Conservation (phyloP, 1,284 basidiomycete species). For the Neotropicomus parvogracilis region DNA sequence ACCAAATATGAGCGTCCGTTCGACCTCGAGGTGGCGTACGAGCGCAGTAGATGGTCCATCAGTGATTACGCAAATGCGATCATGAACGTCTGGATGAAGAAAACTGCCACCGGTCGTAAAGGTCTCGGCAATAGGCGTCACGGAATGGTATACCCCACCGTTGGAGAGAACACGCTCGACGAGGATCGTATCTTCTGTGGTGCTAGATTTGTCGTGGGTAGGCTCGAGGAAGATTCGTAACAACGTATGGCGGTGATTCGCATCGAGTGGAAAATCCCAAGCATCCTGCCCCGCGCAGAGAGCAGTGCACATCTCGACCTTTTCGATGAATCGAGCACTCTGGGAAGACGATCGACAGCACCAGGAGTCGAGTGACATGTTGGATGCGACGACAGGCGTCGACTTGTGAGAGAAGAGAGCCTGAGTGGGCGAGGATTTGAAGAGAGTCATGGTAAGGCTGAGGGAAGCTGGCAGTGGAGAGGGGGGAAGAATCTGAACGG, state of each 20-base stretch:
- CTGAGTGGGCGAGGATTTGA: slow-evolving; percentile 4
- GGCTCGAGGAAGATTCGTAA: slow-evolving; percentile 5
- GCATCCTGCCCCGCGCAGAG: not conserved
- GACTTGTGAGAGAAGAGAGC: too few relatives aligned
- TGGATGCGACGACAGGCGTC: not conserved
- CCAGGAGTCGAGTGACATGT: slow-evolving; percentile 5
- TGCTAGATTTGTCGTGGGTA: fast-evolving
- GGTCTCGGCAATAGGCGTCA: slow-evolving; percentile 9
- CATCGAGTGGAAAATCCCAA: not conserved
- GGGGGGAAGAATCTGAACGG: too few relatives aligned
- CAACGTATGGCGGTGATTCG: slow-evolving; percentile 8
- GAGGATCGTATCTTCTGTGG: slow-evolving; percentile 4
- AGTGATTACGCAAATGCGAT: slow-evolving; percentile 8
- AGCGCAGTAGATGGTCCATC: not conserved
- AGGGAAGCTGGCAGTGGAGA: too few relatives aligned
- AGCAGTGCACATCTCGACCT: slow-evolving; percentile 16
- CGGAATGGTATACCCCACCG: slow-evolving; percentile 9
- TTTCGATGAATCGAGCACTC: not conserved
- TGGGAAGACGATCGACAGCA: not conserved
- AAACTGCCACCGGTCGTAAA: not conserved
- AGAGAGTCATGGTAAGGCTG: slow-evolving; percentile 9
- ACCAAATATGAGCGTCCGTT: slow-evolving; percentile 8
- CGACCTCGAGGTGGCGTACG: slow-evolving; percentile 8
- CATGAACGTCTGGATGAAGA: slow-evolving; percentile 13
- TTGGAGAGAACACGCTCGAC: slow-evolving; percentile 18